Evolutionary conservation across 306 rosid species (phyloP).

Genomic region (Fragaria vesca): DNA sequence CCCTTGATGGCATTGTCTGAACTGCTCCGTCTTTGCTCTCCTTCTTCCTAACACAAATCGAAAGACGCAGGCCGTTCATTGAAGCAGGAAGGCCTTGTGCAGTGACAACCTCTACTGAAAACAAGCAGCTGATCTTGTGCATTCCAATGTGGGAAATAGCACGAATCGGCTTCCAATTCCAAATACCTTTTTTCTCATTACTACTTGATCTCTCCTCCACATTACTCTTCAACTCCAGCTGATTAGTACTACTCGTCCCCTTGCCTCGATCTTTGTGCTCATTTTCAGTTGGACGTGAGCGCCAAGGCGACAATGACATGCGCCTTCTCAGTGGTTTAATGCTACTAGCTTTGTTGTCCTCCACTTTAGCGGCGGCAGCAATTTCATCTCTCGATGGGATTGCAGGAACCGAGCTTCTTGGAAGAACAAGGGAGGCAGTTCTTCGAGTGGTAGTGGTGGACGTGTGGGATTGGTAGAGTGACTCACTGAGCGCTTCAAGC

Average conservation of each 20-base stretch:
- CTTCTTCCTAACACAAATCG: constrained; percentile 81
- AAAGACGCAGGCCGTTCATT: constrained; percentile 86
- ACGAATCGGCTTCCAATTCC: constrained; percentile 95
- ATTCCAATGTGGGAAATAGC: constrained; percentile 87
- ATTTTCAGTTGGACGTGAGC: constrained; percentile 52
- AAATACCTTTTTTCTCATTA: constrained; percentile 71
- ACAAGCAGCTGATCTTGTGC: constrained; percentile 80
- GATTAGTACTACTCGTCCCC: constrained; percentile 6
- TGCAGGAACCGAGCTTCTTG: constrained; percentile 58
- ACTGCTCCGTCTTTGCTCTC: constrained; percentile 94
- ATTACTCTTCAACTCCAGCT: constrained; percentile 30
- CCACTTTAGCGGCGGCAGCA: constrained; percentile 24
- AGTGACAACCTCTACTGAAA: constrained; percentile 76
- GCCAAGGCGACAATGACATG: constrained; percentile 92
- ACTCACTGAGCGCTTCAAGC: constrained; percentile 75
- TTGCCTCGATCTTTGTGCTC: constrained; percentile 17
- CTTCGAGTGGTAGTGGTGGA: constrained; percentile 49
- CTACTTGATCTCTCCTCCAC: constrained; percentile 34
- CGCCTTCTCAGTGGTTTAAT: constrained; percentile 53
- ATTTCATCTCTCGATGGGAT: constrained; percentile 47
- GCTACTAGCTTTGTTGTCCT: constrained; percentile 22
- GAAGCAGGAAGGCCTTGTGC: constrained; percentile 92
- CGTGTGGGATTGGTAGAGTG: constrained; percentile 72
- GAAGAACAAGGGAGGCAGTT: constrained; percentile 89
- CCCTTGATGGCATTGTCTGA: constrained; percentile 92